Evolutionary conservation across 2,329 filamentous ascomycete genomes (phyloP).

Genomic region (Lasiodiplodia gonubiensis): DNA sequence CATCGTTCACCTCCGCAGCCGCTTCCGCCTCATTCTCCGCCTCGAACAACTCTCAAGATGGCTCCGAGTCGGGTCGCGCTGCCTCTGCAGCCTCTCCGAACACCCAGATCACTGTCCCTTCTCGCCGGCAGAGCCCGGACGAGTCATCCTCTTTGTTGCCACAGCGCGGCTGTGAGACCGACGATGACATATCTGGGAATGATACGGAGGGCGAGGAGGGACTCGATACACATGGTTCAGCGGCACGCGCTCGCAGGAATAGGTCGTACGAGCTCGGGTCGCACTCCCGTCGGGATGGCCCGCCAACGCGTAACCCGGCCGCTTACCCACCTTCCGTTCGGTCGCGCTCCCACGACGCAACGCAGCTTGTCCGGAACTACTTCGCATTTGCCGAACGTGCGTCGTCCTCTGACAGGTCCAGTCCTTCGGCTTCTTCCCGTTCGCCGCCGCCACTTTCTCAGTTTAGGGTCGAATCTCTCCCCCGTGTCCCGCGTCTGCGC

Average conservation of each 20-base stretch:
- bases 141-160: constrained; percentile 45
- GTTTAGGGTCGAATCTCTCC: background rate
- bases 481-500: background rate
- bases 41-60: constrained; percentile 27
- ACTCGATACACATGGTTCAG: background rate
- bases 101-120: constrained; percentile 47
- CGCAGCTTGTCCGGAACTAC: constrained; percentile 39
- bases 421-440: background rate
- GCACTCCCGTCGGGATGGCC: constrained; percentile 25
- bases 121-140: constrained; percentile 50
- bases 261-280: constrained; percentile 29
- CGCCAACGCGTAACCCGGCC: constrained; percentile 37
- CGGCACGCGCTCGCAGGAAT: constrained; percentile 22
- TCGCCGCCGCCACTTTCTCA: constrained; percentile 4
- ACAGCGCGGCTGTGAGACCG: constrained; percentile 57
- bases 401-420: background rate
- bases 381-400: constrained; percentile 32
- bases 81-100: constrained; percentile 43
- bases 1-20: constrained; percentile 78
- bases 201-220: constrained; percentile 6
- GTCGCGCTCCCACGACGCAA: constrained; percentile 38
- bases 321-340: constrained; percentile 40
- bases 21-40: constrained; percentile 55
- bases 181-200: constrained; percentile 37
- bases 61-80: constrained; percentile 11